Conservation (phyloP, 495 filamentous ascomycete genomes). For the Penicillium dipodomyicola region DNA sequence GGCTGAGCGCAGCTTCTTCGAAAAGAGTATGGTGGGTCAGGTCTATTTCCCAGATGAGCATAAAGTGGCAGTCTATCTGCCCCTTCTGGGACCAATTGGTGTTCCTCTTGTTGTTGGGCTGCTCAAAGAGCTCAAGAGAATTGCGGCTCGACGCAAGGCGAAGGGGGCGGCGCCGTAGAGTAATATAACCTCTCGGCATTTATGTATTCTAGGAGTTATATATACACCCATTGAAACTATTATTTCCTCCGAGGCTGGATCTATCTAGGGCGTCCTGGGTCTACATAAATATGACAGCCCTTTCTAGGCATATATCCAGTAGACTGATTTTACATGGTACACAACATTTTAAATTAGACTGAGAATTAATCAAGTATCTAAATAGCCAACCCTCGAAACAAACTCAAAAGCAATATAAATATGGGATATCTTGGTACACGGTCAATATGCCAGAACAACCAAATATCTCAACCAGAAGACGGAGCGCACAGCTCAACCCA, state of each 20-base stretch:
- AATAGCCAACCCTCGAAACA: neutral
- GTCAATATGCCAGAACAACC: constrained; percentile 1
- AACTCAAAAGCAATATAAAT: neutral
- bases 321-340: neutral
- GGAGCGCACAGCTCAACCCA: neutral
- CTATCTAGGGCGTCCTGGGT: neutral
- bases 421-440: constrained; percentile 4
- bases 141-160: constrained; percentile 41
- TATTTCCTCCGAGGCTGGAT: neutral
- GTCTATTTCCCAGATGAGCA: constrained; percentile 98
- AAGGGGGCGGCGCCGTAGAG: constrained; percentile 13
- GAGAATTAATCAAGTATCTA: neutral
- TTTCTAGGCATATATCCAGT: neutral
- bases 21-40: constrained; percentile 98
- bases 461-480: neutral
- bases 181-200: neutral
- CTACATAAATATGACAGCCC: neutral
- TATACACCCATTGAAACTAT: constrained; percentile 6
- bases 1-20: constrained; percentile 94
- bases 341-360: neutral
- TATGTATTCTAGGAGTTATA: constrained; percentile 10
- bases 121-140: constrained; percentile 70
- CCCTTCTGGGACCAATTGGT: constrained; percentile 84
- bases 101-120: constrained; percentile 83
- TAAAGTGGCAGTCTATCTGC: constrained; percentile 95